These are phyloP conservation scores for Ilyonectria destructans DNA, from an alignment of 2,329 filamentous ascomycete species.

Conservation along the genomic window DNA sequence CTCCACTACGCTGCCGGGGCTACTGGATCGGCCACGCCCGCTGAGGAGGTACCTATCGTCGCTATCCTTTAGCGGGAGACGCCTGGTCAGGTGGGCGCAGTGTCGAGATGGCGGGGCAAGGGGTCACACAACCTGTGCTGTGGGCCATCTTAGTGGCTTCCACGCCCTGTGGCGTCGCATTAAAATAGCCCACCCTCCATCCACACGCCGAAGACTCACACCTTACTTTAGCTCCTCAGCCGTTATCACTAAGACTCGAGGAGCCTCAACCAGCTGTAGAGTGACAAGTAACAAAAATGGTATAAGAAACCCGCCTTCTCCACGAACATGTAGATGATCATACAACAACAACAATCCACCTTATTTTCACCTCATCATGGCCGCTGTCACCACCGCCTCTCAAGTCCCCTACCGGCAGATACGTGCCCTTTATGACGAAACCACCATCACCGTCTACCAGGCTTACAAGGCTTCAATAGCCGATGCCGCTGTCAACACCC, in stretches of 20 bases:
- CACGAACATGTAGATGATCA: background rate
- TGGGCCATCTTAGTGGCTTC: constrained; percentile 1
- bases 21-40: background rate
- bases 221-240: background rate
- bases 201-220: constrained; percentile 30
- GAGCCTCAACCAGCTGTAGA: background rate
- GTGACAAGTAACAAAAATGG: background rate
- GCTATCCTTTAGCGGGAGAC: background rate
- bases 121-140: background rate
- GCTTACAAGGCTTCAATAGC: constrained; percentile 72
- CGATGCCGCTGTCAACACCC: constrained; percentile 64
- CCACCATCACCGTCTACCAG: constrained; percentile 75
- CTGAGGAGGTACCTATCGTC: background rate
- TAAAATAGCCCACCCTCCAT: background rate
- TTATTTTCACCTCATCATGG: constrained; percentile 32
- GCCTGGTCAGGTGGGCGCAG: constrained; percentile 7
- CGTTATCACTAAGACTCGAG: background rate
- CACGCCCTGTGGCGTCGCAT: constrained; percentile 20
- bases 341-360: background rate
- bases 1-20: background rate
- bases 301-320: background rate
- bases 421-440: constrained; percentile 65
- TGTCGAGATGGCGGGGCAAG: constrained; percentile 6
- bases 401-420: constrained; percentile 64
- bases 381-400: constrained; percentile 25